Conservation (phyloP, 176 grass and related monocot species). For the Urochloa ruziziensis region DNA sequence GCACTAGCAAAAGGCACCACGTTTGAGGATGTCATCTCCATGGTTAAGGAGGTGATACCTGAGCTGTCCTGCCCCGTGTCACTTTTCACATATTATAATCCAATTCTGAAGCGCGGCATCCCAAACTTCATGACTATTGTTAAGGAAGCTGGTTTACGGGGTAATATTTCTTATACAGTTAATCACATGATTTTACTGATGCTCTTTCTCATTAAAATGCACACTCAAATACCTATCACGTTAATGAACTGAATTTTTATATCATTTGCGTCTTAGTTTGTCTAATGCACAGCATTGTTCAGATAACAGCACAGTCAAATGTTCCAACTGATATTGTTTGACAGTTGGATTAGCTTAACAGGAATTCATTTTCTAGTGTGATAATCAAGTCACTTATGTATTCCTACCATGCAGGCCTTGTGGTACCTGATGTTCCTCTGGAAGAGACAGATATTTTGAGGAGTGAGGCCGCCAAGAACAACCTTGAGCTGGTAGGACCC, state of each 20-base stretch:
- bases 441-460: slow-evolving; percentile 88
- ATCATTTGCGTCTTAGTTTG: slow-evolving; percentile 7
- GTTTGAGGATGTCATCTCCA: slow-evolving; percentile 91
- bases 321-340: not conserved
- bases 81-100: slow-evolving; percentile 96
- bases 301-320: not conserved
- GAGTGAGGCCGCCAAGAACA: slow-evolving; percentile 79
- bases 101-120: slow-evolving; percentile 86
- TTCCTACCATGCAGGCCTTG: slow-evolving; percentile 64
- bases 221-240: not conserved
- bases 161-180: slow-evolving; percentile 38
- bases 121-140: slow-evolving; percentile 79
- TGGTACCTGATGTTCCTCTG: slow-evolving; percentile 96
- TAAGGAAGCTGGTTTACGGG: slow-evolving; percentile 72
- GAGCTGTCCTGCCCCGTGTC: slow-evolving; percentile 90
- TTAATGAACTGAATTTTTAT: not conserved
- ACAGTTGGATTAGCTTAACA: not conserved
- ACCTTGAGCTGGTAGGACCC: slow-evolving; percentile 84
- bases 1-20: slow-evolving; percentile 81
- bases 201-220: not conserved
- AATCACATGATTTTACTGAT: slow-evolving; percentile 16
- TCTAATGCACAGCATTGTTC: not conserved
- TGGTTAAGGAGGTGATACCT: slow-evolving; percentile 88
- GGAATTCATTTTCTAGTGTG: not conserved
- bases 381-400: not conserved